Base-by-base conservation (phyloP, 75 land plant genomes). In the Larix kaempferi region DNA sequence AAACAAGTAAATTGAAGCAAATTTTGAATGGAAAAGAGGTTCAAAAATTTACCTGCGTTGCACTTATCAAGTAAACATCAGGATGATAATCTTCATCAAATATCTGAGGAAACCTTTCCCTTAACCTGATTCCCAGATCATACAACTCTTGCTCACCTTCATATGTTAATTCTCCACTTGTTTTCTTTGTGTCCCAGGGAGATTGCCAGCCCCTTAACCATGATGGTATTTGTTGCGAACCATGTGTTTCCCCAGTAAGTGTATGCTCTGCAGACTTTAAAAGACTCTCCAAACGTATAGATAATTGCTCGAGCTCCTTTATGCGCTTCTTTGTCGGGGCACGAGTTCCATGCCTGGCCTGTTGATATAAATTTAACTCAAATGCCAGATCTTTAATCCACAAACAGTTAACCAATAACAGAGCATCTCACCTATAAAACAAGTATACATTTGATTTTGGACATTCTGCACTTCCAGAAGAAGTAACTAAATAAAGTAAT, bases 301-400 rank as follows among this genome's bases (percentile, higher is more conserved):
- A 87, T 76, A 96, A 82, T 5, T 22, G 69, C 37, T 94, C 90
- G 55, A 96, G 82, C 76, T 90, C 88, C 59, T 85, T 86, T 6
- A 92, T 82, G 66, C 91, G 79, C 84, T 90, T 96, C 83, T 89
- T 92, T 21, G 99, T 96, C 33, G 99, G 99, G 49, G 93, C 81
- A 57, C 99, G 92, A 13, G 97, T 86, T 55, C 99, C 99, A 88
- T 96, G 99, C 76, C 99, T 91, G 55, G 93, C 93, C 99, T 96
- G 85, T 13, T 2, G 72, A 76, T 52, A 72, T 10, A 49, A 49
- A 0, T 49, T 49, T 49, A 49, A 49, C 54, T 49, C 54, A 49
- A 11, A 49, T 49, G 12, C 54, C 12, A 49, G 10, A 49, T 10
- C 54, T 49, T 49, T 11, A 49, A 8, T 49, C 52, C 52, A 49